phyloP scores from a whole-genome alignment of 2,329 filamentous ascomycete genomes.

The Ceratocystis papillata region DNA sequence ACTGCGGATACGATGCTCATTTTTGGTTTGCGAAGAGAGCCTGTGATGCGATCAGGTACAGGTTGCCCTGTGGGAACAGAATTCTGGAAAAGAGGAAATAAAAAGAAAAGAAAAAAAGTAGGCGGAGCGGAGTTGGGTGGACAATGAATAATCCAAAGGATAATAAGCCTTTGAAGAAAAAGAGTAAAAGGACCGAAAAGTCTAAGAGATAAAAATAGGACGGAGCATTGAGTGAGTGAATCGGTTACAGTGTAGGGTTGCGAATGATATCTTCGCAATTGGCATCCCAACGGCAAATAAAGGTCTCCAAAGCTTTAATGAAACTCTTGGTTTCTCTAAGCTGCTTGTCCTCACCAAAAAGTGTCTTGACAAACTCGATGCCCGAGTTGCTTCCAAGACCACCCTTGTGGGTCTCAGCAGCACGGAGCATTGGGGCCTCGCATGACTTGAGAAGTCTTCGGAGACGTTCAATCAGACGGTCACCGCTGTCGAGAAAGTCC shows the following conservation, averaged over 20 bases:
- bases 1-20: background rate
- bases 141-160: background rate
- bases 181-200: background rate
- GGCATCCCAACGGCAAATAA: constrained; percentile 88
- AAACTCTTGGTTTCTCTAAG: constrained; percentile 82
- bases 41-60: constrained; percentile 13
- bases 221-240: constrained; percentile 16
- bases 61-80: constrained; percentile 22
- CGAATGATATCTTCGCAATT: constrained; percentile 85
- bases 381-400: constrained; percentile 86
- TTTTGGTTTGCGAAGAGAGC: constrained; percentile 4
- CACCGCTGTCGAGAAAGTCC: constrained; percentile 81
- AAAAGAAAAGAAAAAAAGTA: constrained; percentile 13
- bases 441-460: constrained; percentile 80
- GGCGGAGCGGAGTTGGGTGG: constrained; percentile 2
- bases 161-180: constrained; percentile 15
- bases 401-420: constrained; percentile 60
- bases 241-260: constrained; percentile 44
- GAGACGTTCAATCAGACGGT: constrained; percentile 75
- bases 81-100: constrained; percentile 13
- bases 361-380: constrained; percentile 87
- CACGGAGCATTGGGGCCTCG: constrained; percentile 90
- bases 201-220: background rate
- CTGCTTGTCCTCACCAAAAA: constrained; percentile 86
- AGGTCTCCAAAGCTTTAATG: constrained; percentile 78